Conservation (phyloP, 2,329 filamentous ascomycete genomes). For the Monosporascus sp. region DNA sequence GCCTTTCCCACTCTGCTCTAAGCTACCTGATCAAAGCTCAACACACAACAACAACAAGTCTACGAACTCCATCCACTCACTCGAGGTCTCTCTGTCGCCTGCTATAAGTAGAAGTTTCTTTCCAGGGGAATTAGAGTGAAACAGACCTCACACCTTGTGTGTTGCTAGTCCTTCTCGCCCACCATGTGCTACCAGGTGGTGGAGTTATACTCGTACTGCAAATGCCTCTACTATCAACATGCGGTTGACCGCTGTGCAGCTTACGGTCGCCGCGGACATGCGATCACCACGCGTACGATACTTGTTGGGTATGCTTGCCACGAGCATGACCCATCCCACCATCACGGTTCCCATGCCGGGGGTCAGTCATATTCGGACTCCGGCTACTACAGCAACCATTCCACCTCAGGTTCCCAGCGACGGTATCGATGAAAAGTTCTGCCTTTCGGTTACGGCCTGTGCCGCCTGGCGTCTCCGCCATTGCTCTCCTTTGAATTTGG, state of each 20-base stretch:
- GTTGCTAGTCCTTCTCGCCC: slow-evolving; percentile 2
- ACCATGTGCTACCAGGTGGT: slow-evolving; percentile 79
- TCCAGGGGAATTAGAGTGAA: background rate
- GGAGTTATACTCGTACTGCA: slow-evolving; percentile 81
- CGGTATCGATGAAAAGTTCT: slow-evolving; percentile 47
- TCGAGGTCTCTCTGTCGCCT: background rate
- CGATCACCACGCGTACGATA: slow-evolving; percentile 68
- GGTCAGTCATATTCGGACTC: slow-evolving; percentile 47
- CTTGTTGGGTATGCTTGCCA: slow-evolving; percentile 77
- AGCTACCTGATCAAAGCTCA: background rate
- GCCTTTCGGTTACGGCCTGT: slow-evolving; percentile 48
- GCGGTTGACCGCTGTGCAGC: slow-evolving; percentile 75
- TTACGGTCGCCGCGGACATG: slow-evolving; percentile 69
- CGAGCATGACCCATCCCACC: slow-evolving; percentile 39
- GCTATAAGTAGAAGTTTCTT: background rate
- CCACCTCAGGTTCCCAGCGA: slow-evolving; percentile 35
- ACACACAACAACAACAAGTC: background rate
- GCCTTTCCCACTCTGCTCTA: background rate
- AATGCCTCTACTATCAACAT: slow-evolving; percentile 84
- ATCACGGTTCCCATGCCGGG: slow-evolving; percentile 34
- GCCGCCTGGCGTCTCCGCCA: slow-evolving; percentile 35
- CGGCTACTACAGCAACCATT: slow-evolving; percentile 47
- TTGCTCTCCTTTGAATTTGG: slow-evolving; percentile 39
- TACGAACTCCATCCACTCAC: background rate
- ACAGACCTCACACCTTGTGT: background rate